Evolutionary conservation across 345 rosid species (phyloP).

Genomic region (Aegle marmelos): DNA sequence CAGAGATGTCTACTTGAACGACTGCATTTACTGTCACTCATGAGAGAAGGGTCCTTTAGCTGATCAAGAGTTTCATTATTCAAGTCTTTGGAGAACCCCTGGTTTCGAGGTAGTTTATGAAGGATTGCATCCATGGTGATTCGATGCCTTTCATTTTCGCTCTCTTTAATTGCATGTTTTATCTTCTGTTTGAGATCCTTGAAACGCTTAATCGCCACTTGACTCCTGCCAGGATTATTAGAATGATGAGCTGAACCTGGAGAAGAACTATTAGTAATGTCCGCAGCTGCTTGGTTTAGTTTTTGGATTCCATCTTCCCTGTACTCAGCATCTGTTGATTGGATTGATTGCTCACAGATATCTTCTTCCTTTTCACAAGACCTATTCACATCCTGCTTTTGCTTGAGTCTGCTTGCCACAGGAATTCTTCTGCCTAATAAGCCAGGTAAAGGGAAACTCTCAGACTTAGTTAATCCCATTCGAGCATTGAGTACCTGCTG

Average conservation of each 20-base stretch:
- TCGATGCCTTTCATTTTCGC: slow-evolving; percentile 60
- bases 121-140: slow-evolving; percentile 80
- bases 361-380: slow-evolving; percentile 4
- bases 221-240: slow-evolving; percentile 37
- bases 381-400: background rate
- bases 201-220: slow-evolving; percentile 50
- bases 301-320: slow-evolving; percentile 33
- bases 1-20: slow-evolving; percentile 11
- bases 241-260: slow-evolving; percentile 27
- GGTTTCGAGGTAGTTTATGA: slow-evolving; percentile 68
- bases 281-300: slow-evolving; percentile 24
- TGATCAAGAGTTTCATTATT: slow-evolving; percentile 34
- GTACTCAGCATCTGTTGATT: slow-evolving; percentile 30
- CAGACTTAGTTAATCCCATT: slow-evolving; percentile 34
- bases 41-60: slow-evolving; percentile 22
- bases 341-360: slow-evolving; percentile 22
- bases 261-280: slow-evolving; percentile 23
- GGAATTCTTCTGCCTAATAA: slow-evolving; percentile 17
- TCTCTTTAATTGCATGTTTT: slow-evolving; percentile 51
- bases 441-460: slow-evolving; percentile 43
- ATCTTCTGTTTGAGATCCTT: slow-evolving; percentile 70
- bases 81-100: slow-evolving; percentile 52
- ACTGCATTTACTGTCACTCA: slow-evolving; percentile 17
- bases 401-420: slow-evolving; percentile 10
- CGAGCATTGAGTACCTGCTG: slow-evolving; percentile 30